Evolutionary conservation across 164 flowering plant genomes (phyloP).

Genomic region (Tinospora cordifolia): DNA sequence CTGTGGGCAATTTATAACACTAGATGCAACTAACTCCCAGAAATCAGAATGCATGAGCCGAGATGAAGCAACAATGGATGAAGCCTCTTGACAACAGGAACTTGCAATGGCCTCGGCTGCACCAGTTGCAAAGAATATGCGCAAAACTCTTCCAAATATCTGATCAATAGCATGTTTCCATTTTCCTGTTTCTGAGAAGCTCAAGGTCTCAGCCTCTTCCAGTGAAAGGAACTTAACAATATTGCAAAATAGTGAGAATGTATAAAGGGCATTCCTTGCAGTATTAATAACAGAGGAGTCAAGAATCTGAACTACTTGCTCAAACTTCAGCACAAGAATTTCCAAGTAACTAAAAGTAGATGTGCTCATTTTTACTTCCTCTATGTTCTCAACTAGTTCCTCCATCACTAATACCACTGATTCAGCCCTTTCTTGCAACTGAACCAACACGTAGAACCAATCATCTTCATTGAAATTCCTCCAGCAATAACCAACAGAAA

Average conservation of each 20-base stretch:
- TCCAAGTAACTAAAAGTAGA: conserved; percentile 32
- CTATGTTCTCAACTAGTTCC: conserved; percentile 69
- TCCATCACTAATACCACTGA: conserved; percentile 71
- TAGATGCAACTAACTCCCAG: conserved; percentile 72
- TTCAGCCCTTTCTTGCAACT: conserved; percentile 61
- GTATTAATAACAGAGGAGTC: conserved; percentile 34
- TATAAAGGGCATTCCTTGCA: conserved; percentile 51
- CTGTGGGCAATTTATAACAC: conserved; percentile 49
- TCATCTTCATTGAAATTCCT: conserved; percentile 72
- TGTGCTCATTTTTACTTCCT: conserved; percentile 29
- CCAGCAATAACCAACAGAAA: conserved; percentile 79
- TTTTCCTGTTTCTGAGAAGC: conserved; percentile 30
- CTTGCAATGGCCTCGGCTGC: conserved; percentile 64
- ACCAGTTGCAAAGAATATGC: conserved; percentile 77
- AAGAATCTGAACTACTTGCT: conserved; percentile 26
- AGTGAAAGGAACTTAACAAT: conserved; percentile 23
- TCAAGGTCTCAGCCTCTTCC: conserved; percentile 26
- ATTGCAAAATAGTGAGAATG: conserved; percentile 43
- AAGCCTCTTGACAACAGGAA: conserved; percentile 38
- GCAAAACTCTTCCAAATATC: conserved; percentile 64
- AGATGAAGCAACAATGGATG: conserved; percentile 49
- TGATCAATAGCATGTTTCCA: conserved; percentile 48
- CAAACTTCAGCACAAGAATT: conserved; percentile 25
- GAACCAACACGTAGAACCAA: conserved; percentile 65
- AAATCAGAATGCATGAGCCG: conserved; percentile 44